Evolutionary conservation across 257 asterid species (phyloP).

Genomic region (Jacaranda copaia): DNA sequence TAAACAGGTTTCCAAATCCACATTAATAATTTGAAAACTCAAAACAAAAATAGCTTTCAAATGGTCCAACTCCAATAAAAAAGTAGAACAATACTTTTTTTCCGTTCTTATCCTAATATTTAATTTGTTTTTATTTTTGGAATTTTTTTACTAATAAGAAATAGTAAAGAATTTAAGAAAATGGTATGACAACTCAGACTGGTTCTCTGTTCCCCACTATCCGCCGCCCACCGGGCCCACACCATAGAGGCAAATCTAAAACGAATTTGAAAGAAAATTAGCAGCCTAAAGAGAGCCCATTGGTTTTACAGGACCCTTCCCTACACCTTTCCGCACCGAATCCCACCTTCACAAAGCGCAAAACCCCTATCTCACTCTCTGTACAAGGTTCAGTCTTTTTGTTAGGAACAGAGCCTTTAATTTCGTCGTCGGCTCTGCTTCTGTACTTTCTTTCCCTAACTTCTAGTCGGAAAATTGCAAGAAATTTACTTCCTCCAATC

Average conservation of each 20-base stretch:
- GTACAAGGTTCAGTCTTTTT: background rate
- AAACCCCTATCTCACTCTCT: background rate
- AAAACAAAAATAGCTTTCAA: background rate
- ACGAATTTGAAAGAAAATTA: background rate
- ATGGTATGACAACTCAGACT: constrained; percentile 16
- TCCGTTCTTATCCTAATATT: background rate
- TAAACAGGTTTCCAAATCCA: too few relatives aligned
- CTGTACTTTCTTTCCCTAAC: constrained; percentile 20
- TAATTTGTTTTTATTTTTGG: background rate
- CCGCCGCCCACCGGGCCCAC: constrained; percentile 35
- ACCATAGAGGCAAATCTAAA: background rate
- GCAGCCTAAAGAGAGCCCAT: background rate
- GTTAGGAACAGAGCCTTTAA: constrained; percentile 43
- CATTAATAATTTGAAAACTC: too few relatives aligned
- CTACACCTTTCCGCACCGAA: constrained; percentile 31
- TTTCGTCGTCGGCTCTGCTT: constrained; percentile 32
- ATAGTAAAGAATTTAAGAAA: constrained; percentile 18
- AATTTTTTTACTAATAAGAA: background rate
- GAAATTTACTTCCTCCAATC: background rate
- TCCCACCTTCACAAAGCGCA: constrained; percentile 22
- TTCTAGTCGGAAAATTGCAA: background rate
- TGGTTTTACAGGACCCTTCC: background rate
- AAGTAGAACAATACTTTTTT: constrained; percentile 17
- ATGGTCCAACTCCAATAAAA: constrained; percentile 18
- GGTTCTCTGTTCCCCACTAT: constrained; percentile 33